Base-by-base conservation (phyloP, 1,139 yeast species). In the Barnettozyma hawaiiensis region DNA sequence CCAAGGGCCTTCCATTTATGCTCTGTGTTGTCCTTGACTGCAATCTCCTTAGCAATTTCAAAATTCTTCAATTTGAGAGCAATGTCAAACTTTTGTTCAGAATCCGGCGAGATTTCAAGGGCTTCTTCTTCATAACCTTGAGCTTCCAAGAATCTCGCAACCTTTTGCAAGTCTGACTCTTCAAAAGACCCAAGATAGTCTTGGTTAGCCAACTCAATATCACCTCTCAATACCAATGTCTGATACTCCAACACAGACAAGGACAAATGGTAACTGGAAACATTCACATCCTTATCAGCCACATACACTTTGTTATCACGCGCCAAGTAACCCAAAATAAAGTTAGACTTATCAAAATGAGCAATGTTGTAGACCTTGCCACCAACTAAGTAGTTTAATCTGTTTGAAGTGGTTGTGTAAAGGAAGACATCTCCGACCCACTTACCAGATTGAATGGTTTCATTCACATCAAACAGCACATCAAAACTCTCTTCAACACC, bases 401-500 rank as follows among this genome's bases (percentile, higher is more conserved):
- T 79, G 65, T 89, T 87, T 28, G 95, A 77, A 19, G 81, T 58
- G 2, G 95, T 82, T 14, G 97, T 87, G 69, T 84, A 92, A 44
- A 92, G 78, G 62, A 90, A 90, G 35, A 94, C 97, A 67, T 92
- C 97, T 53, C 98, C 98, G 57, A 90, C 87, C 85, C 97, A 92
- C 62, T 82, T 82, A 57, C 97, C 97, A 18, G 95, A 83, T 48
- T 85, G 78, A 33, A 92, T 78, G 24, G 82, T 68, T 60, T 92
- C 98, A 44, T 80, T 78, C 49, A 89, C 76, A 49, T 94, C 95
- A 59, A 81, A 78, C 46, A 86, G 70, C 23, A 90, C 94, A 48
- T 86, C 95, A 63, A 94, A 87, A 10, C 94, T 77, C 35, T 76
- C 81, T 59, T 84, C 96, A 33, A 85, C 85, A 51, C 96, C 97